Base-by-base conservation (phyloP, 2,329 filamentous ascomycete species). In the Sphaerulina populicola region DNA sequence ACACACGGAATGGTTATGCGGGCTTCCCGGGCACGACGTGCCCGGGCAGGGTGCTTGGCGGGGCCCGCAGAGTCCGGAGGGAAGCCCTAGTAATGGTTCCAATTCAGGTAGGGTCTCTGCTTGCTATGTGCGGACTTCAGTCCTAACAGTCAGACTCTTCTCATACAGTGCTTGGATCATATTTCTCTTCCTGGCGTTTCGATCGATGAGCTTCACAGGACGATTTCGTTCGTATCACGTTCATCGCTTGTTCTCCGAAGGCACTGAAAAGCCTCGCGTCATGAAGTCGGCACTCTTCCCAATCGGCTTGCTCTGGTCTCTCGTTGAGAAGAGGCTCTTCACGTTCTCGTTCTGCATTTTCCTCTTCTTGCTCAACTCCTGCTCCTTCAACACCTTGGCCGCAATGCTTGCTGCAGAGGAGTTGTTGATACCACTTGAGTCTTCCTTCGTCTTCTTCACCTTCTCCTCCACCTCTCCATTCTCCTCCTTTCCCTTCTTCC, bases 361-460 rank as follows among this genome's bases (percentile, higher is more conserved):
- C 59, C 83, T 75, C 71, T 91, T 95, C 58, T 88, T 89, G 50
- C 79, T 77, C 62, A 85, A 82, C 45, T 91, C 86, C 66, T 96
- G 88, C 63, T 97, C 91, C 21, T 85, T 84, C 23, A 97, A 68
- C 0, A 98, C 90, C 60, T 83, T 89, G 0, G 86, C 86, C 0
- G 91, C 94, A 39, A 98, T 71, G 3, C 82, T 85, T 0, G 91
- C 90, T 0, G 93, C 93, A 49, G 87, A 79, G 0, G 87, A 75
- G 61, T 97, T 94, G 67, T 95, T 95, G 68, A 97, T 95, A 33
- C 46, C 81, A 47, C 76, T 70, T 23, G 60, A 49, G 5, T 43
- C 44, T 5, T 51, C 47, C 15, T 36, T 44, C n/a, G 41, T 29
- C 31, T 48, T 53, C 53, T 18, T 55, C 41, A 11, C 56, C 33